Evolutionary conservation across 352 stramenopile species (phyloP).

Genomic region (Pilasporangium apinafurcum): DNA sequence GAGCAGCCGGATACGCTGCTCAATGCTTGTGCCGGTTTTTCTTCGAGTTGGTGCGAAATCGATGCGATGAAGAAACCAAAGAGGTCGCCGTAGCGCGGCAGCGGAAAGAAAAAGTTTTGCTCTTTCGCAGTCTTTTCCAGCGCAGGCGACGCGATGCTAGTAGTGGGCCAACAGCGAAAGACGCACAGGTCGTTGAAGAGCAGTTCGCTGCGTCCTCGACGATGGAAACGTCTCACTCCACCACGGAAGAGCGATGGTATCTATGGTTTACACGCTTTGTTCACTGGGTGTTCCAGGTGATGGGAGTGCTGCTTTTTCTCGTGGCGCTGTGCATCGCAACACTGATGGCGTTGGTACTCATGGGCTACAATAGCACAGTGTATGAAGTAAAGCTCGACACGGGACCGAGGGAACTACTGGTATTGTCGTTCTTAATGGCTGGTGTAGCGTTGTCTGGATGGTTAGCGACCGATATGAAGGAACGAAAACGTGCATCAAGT

Average conservation of each 20-base stretch:
- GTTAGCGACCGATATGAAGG: conserved; percentile 43
- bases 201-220: conserved; percentile 16
- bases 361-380: conserved; percentile 38
- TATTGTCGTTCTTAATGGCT: conserved; percentile 21
- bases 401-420: conserved; percentile 30
- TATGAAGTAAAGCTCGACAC: conserved; percentile 50
- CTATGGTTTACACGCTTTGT: conserved; percentile 50
- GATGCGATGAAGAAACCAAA: conserved; percentile 48
- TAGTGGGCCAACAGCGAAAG: too few relatives aligned
- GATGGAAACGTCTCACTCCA: conserved; percentile 40
- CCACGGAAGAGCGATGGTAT: conserved; percentile 76
- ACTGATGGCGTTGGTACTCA: conserved; percentile 40
- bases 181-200: not conserved
- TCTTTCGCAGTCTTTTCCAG: conserved; percentile 41
- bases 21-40: conserved; percentile 24
- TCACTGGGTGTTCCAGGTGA: conserved; percentile 24
- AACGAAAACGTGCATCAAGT: conserved; percentile 22
- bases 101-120: conserved; percentile 71
- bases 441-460: conserved; percentile 34
- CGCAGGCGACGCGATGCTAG: conserved; percentile 1
- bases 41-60: conserved; percentile 60
- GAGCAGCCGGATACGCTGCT: conserved; percentile 26
- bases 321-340: conserved; percentile 38
- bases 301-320: conserved; percentile 29
- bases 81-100: conserved; percentile 47